Evolutionary conservation across 2,329 filamentous ascomycete genomes (phyloP), one percentile per base, ranked within the genome.

Genomic region (Trichoderma sp.): DNA sequence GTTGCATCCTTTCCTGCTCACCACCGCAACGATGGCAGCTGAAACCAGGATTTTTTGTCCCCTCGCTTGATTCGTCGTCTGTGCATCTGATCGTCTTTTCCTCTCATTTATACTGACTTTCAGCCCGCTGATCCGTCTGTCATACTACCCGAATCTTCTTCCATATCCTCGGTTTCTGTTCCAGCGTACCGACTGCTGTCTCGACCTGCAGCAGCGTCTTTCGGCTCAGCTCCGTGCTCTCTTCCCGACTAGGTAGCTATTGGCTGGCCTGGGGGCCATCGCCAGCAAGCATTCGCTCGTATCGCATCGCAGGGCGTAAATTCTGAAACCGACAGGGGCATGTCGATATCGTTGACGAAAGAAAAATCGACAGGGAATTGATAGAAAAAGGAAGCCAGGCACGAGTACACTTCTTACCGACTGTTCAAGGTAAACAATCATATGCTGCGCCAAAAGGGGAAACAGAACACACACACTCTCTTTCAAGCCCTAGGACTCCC

Each of bases 221-320:
- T 28, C 30, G 21, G 12, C 19, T 62, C 34, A 62, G 50, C 58
- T 61, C 34, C 58, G 24, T 15, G 59, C 48, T n/a, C 21, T 54
- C 10, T 24, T 9, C 39, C 41, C 26, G 10, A 12, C 34, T 39
- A 39, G 34, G 34, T 39, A 39, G 10, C 59, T 26, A 62, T 54
- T 62, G 59, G 59, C 30, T 47, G 21, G 58, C 48, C 48, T n/a
- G 28, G 47, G 47, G 44, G 26, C 44, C 60, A 34, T 26, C 19
- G 50, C 15, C 51, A 45, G 47, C 28, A 52, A n/a, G 48, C 58
- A 15, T 28, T 19, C 30, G 26, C 50, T 60, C 57, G 57, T 60
- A 60, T 60, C 57, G 56, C 56, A 47, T 59, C 56, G 56, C 45
- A 47, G 30, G 30, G 30, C 30, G 30, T 17, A 30, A 45, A 34